Percentiles rank a stretch among this genome's conserved stretches.
These are phyloP conservation scores for Pleurotus ostreatus DNA, from an alignment of 768 basidiomycete genomes.

Conservation along the genomic window DNA sequence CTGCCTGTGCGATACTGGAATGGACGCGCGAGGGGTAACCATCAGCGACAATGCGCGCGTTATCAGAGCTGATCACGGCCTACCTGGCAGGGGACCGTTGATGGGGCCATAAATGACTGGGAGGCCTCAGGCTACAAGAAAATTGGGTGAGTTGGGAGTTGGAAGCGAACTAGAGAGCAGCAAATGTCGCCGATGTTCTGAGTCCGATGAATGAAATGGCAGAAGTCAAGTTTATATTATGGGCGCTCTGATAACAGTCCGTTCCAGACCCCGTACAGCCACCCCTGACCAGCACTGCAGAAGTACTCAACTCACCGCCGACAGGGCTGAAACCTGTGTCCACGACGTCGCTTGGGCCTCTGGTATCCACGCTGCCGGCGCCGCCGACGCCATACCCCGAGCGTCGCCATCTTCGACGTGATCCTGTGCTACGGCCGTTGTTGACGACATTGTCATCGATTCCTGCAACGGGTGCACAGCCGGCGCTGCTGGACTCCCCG, in stretches of 20 bases:
- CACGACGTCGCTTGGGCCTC: neutral
- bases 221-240: neutral
- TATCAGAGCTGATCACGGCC: conserved; percentile 12
- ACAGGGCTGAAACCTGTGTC: conserved; percentile 3
- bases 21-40: neutral
- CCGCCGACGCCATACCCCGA: neutral
- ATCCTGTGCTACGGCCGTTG: conserved; percentile 3
- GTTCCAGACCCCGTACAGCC: conserved; percentile 7
- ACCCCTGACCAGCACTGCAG: neutral
- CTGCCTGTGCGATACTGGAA: conserved; percentile 81
- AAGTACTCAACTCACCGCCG: neutral
- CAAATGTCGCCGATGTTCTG: neutral
- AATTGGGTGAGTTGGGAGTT: neutral
- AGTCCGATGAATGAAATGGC: neutral
- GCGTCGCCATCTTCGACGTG: neutral
- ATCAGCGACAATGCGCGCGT: conserved; percentile 6
- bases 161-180: conserved; percentile 1
- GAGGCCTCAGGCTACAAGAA: conserved; percentile 9
- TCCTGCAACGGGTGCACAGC: neutral
- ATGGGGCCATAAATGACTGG: conserved; percentile 21
- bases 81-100: conserved; percentile 47
- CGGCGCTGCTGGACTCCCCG: neutral
- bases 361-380: neutral
- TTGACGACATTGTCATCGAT: conserved; percentile 5
- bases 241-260: conserved; percentile 7